phyloP scores from a whole-genome alignment of 2,329 filamentous ascomycete genomes.

The Fusarium hostae region DNA sequence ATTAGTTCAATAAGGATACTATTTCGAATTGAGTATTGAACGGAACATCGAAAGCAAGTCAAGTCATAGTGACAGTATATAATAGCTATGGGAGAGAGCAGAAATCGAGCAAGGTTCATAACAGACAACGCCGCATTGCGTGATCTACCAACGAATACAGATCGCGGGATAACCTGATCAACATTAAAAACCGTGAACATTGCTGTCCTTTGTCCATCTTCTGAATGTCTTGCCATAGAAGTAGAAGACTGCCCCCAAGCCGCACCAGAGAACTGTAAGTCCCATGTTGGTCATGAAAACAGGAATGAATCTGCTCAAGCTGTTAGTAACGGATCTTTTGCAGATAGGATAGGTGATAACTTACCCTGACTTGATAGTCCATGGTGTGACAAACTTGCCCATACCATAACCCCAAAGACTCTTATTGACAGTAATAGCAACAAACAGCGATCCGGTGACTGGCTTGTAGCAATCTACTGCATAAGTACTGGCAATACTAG shows the following conservation, averaged over 20 bases:
- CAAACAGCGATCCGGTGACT: constrained; percentile 1
- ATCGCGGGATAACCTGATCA: not conserved
- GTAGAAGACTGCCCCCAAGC: not conserved
- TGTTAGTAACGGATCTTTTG: accelerated
- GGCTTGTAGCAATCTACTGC: constrained; percentile 8
- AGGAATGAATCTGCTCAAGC: not conserved
- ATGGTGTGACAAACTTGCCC: constrained; percentile 4
- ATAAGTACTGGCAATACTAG: not conserved
- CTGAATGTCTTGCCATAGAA: constrained; percentile 6
- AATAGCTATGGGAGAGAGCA: too few relatives aligned
- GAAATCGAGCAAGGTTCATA: accelerated
- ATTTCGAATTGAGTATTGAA: accelerated
- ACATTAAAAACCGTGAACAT: not conserved
- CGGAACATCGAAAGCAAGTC: accelerated
- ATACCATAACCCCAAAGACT: constrained; percentile 4
- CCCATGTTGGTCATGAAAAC: constrained; percentile 16
- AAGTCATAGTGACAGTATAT: not conserved
- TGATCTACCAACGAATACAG: accelerated
- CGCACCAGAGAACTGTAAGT: not conserved
- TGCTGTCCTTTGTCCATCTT: constrained; percentile 1
- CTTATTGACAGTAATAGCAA: not conserved
- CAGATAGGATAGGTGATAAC: accelerated
- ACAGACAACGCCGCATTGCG: accelerated
- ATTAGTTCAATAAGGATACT: constrained; percentile 67
- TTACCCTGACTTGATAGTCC: constrained; percentile 15